phyloP scores from a whole-genome alignment of 2,329 filamentous ascomycete species.

The Fusarium anguioides region DNA sequence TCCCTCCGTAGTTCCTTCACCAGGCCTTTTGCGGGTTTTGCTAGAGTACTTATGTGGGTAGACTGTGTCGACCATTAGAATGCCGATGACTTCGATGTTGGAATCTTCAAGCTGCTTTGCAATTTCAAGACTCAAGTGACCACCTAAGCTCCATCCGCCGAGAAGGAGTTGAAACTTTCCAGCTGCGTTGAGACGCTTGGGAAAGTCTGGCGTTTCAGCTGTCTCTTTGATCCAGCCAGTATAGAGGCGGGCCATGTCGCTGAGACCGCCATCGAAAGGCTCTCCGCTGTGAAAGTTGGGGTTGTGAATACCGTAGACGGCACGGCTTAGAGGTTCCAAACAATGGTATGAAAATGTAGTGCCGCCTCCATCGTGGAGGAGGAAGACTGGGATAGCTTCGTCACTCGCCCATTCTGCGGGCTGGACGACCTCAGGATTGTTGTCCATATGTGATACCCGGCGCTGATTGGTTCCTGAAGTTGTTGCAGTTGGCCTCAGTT shows the following conservation, averaged over 20 bases:
- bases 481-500: background rate
- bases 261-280: slow-evolving; percentile 62
- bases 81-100: slow-evolving; percentile 57
- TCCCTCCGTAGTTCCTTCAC: slow-evolving; percentile 43
- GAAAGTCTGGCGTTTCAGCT: slow-evolving; percentile 48
- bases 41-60: slow-evolving; percentile 47
- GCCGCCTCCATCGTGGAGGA: slow-evolving; percentile 71
- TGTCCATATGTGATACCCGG: slow-evolving; percentile 29
- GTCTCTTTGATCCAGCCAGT: slow-evolving; percentile 56
- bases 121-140: slow-evolving; percentile 63
- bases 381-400: slow-evolving; percentile 59
- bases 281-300: slow-evolving; percentile 60
- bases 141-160: slow-evolving; percentile 68
- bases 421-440: slow-evolving; percentile 51
- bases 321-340: slow-evolving; percentile 60
- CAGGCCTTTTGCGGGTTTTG: slow-evolving; percentile 16
- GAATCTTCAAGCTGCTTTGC: slow-evolving; percentile 56
- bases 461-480: background rate
- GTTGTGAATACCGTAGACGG: slow-evolving; percentile 66
- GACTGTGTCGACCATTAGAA: slow-evolving; percentile 65
- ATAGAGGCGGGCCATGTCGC: slow-evolving; percentile 66
- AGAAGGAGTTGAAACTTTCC: slow-evolving; percentile 57
- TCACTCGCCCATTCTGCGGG: slow-evolving; percentile 46
- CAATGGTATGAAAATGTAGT: slow-evolving; percentile 69
- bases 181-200: slow-evolving; percentile 40